Base-by-base conservation (phyloP, 345 rosid species). In the Trapa bicornis region DNA sequence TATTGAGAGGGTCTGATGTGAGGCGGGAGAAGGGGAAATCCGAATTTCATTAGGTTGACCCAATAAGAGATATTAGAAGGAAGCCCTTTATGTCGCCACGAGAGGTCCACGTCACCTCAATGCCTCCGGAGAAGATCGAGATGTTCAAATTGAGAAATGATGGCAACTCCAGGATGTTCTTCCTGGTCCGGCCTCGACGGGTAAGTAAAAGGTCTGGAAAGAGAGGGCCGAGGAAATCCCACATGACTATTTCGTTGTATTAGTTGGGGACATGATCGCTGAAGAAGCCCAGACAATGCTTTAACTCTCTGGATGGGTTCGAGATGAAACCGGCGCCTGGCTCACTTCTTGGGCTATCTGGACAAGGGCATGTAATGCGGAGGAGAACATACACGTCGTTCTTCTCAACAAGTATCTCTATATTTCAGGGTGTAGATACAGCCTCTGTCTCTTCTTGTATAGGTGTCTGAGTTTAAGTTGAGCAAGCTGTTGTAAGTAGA, bases 151-250 rank as follows among this genome's bases (percentile, higher is more conserved):
- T 10, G 96, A 91, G 81, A 87, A 94, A 50, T 84, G 91, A 37
- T 91, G 99, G 99, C 97, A 91, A 62, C 92, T 97, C 37, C 92
- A 88, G 72, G 96, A 89, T 75, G 88, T 88, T 77, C 84, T 94
- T 68, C 99, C 97, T 0, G 97, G 89, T 67, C 86, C 99, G 52
- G 81, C 86, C 16, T 86, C 89, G 89, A 88, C 52, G 97, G 91
- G 53, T 91, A 91, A 80, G 89, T 94, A 6, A 85, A 63, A 67
- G 99, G 87, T 77, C 73, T 91, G 37, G 37, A 82, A 95, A 75
- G 87, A 81, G 73, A 85, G 97, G 72, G 84, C 95, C 17, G 86
- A 75, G 74, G 97, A 87, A 76, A 74, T 91, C 50, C 97, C 97
- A 0, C 97, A 94, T 38, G 97, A 94, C 41, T 91, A 88, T 80